Evolutionary conservation across 305 asterid genomes (phyloP), one percentile per base, ranked within the genome.

Genomic region (Euphrasia arctica): DNA sequence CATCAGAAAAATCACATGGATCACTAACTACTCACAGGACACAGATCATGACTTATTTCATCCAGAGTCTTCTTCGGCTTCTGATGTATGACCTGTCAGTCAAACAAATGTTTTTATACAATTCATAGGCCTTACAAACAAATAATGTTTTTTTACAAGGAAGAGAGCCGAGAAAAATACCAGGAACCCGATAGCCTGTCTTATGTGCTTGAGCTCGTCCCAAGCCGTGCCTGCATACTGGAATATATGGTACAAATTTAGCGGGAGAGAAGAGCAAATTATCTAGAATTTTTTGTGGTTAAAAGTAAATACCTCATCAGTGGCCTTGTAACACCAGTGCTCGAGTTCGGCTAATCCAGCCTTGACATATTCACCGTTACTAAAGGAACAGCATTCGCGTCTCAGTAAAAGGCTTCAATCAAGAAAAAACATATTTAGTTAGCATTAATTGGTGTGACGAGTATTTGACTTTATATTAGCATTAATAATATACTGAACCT

Each of bases 321-420:
- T 93, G 61, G 99, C 96, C 66, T 83, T 85, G 78, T 83, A 86
- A 78, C 97, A 93, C 99, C 99, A 93, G 72, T 90, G 95, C 74
- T 93, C 99, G 70, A 90, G 74, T 75, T 90, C 97, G 58, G 97
- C 97, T 75, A 92, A 84, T 64, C 98, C 98, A 56, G 97, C 89
- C 80, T 92, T 92, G 62, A 92, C 97, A 64, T 90, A 93, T 75
- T 93, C 99, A 41, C 99, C 99, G 14, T 93, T 90, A 74, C 99
- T 93, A 70, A 93, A 93, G 15, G 99, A 93, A 74, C 99, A 93
- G 77, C 99, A 93, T 76, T 93, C 99, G 78, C 99, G 85, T 76
- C 97, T 84, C 70, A 93, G 77, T 70, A 93, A 74, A 73, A 93
- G 96, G 62, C 97, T 93, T 81, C 74, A 78, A 71, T 58, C 64